phyloP scores from a whole-genome alignment of 805 yeast genomes.

The Candida ipomoeae region DNA sequence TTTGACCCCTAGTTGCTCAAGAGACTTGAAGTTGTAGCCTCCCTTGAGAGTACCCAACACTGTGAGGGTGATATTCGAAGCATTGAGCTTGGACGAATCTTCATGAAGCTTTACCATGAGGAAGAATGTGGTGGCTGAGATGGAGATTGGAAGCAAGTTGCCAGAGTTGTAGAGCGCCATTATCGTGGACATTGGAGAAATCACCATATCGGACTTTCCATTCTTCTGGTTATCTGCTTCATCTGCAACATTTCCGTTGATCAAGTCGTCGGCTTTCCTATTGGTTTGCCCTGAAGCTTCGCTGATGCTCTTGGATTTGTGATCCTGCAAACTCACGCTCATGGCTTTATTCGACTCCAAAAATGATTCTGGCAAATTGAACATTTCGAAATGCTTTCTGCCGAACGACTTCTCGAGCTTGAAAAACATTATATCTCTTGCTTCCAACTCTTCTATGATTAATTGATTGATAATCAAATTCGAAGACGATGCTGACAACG shows the following conservation, averaged over 20 bases:
- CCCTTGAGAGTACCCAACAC: slow-evolving; percentile 21
- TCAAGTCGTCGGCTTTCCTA: not conserved
- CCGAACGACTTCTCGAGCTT: slow-evolving; percentile 11
- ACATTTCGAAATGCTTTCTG: not conserved
- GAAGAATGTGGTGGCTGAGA: slow-evolving; percentile 32
- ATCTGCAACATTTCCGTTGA: not conserved
- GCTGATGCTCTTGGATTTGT: not conserved
- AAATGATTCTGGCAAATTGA: slow-evolving; percentile 4
- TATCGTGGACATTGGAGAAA: slow-evolving; percentile 8
- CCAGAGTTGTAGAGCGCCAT: slow-evolving; percentile 21
- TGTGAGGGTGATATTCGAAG: slow-evolving; percentile 15
- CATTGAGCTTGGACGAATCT: not conserved
- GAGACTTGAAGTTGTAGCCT: slow-evolving; percentile 14
- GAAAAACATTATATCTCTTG: slow-evolving; percentile 34
- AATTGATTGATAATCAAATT: slow-evolving; percentile 48
- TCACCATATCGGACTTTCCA: not conserved
- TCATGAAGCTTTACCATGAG: slow-evolving; percentile 25
- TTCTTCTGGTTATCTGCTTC: not conserved
- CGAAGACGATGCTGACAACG: slow-evolving; percentile 41
- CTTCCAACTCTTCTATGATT: slow-evolving; percentile 47
- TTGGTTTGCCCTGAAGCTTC: not conserved
- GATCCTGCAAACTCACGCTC: not conserved
- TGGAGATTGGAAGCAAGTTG: slow-evolving; percentile 28
- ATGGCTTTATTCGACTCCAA: slow-evolving; percentile 1
- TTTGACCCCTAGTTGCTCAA: slow-evolving; percentile 19